Evolutionary conservation across 306 rosid genomes (phyloP).

Genomic region (Sesbania bispinosa): DNA sequence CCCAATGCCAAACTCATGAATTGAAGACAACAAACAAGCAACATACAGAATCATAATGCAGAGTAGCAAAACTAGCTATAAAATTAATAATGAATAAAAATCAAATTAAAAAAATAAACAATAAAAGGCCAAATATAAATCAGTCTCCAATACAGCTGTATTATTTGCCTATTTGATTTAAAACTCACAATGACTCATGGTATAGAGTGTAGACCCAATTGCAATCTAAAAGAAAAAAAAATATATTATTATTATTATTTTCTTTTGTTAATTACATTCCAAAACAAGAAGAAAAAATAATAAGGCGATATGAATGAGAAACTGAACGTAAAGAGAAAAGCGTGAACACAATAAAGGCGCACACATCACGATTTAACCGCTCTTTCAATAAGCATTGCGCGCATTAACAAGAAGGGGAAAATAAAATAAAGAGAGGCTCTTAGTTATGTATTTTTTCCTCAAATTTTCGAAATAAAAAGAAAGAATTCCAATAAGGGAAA

Average conservation of each 20-base stretch:
- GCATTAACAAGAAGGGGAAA: slow-evolving; percentile 25
- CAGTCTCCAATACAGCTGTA: not conserved
- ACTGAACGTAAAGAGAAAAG: slow-evolving; percentile 1
- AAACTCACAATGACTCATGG: slow-evolving; percentile 23
- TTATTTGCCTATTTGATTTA: not conserved
- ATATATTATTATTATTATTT: not conserved
- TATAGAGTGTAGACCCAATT: slow-evolving; percentile 7
- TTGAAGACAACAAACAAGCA: not conserved
- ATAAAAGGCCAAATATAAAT: not conserved
- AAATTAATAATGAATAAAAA: not conserved
- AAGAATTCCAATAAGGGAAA: slow-evolving; percentile 17
- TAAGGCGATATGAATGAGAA: not conserved
- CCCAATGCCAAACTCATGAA: slow-evolving; percentile 19
- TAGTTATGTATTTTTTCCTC: not conserved
- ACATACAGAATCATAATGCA: slow-evolving; percentile 4
- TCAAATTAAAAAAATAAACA: not conserved
- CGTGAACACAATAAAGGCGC: slow-evolving; percentile 13
- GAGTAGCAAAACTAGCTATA: not conserved
- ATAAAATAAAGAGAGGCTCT: slow-evolving; percentile 11
- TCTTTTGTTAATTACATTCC: not conserved
- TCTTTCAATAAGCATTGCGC: slow-evolving; percentile 42
- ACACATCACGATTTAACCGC: slow-evolving; percentile 22
- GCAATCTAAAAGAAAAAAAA: not conserved
- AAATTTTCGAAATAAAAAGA: not conserved
- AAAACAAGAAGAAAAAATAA: not conserved